Percentiles rank a stretch among this genome's conserved stretches.
Evolutionary conservation across 2,329 filamentous ascomycete genomes (phyloP).

Genomic region (Cytospora chrysosperma): DNA sequence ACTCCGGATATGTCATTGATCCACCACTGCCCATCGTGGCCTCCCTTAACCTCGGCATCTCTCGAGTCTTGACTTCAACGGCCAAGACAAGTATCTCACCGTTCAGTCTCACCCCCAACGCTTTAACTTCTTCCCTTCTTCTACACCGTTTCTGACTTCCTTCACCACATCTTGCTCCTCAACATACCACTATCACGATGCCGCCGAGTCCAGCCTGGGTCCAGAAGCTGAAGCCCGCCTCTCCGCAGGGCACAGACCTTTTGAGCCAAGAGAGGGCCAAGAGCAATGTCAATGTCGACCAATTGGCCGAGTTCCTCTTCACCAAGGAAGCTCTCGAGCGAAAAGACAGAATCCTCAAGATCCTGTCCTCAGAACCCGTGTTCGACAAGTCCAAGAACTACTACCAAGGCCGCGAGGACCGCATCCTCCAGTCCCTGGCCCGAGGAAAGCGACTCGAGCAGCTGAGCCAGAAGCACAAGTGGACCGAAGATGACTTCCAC

Average conservation of each 20-base stretch:
- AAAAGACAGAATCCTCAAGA: slow-evolving; percentile 58
- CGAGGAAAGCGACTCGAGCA: slow-evolving; percentile 69
- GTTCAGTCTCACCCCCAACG: not conserved
- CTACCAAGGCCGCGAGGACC: slow-evolving; percentile 67
- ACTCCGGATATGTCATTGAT: not conserved
- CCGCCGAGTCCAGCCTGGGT: slow-evolving; percentile 28
- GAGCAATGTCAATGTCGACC: slow-evolving; percentile 65
- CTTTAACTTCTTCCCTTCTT: not conserved
- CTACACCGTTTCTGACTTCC: not conserved
- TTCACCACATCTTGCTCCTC: not conserved
- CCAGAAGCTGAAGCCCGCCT: slow-evolving; percentile 43
- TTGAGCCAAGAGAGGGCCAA: slow-evolving; percentile 66
- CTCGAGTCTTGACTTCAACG: not conserved
- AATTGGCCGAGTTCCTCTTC: slow-evolving; percentile 67
- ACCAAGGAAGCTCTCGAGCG: slow-evolving; percentile 63
- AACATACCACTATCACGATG: slow-evolving; percentile 10
- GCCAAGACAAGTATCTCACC: not conserved
- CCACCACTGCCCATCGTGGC: not conserved
- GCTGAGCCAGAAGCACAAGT: slow-evolving; percentile 64
- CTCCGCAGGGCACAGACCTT: slow-evolving; percentile 67
- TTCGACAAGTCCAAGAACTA: slow-evolving; percentile 81
- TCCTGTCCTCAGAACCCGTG: slow-evolving; percentile 66
- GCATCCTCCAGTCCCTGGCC: slow-evolving; percentile 67
- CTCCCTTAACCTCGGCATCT: not conserved
- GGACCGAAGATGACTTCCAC: slow-evolving; percentile 62